phyloP scores from a whole-genome alignment of 2,329 filamentous ascomycete genomes.

The Tolypocladium cylindrosporum region DNA sequence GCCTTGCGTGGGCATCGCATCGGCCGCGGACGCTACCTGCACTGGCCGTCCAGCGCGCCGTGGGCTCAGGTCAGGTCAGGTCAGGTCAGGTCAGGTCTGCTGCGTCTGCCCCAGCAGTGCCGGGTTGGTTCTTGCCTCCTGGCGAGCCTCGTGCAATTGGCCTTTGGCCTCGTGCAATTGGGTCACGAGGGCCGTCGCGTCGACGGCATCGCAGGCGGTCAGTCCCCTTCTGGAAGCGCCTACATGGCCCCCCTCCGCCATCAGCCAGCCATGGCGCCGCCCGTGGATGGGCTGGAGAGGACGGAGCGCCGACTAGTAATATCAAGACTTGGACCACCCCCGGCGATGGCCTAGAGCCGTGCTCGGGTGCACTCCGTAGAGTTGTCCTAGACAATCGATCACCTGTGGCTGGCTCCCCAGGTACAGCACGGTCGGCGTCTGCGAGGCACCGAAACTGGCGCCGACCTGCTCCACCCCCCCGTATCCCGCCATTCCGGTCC shows the following conservation, averaged over 20 bases:
- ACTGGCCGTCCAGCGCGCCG: not conserved
- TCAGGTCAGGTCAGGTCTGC: not conserved
- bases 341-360: not conserved
- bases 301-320: too few relatives aligned
- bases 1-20: not conserved
- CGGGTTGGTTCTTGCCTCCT: not conserved
- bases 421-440: not conserved
- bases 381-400: too few relatives aligned
- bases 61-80: not conserved
- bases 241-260: not conserved
- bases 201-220: not conserved
- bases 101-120: not conserved
- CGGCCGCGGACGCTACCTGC: not conserved
- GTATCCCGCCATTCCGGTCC: constrained; percentile 1
- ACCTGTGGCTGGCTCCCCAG: not conserved
- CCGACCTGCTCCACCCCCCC: not conserved
- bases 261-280: too few relatives aligned
- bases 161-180: not conserved
- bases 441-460: not conserved
- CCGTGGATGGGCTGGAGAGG: not conserved
- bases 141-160: not conserved
- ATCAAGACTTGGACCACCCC: too few relatives aligned
- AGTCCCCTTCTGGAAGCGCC: not conserved
- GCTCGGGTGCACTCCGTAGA: not conserved
- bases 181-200: not conserved